These are phyloP conservation scores for Cinchona pubescens DNA, from an alignment of 257 asterid species.

Conservation along the genomic window DNA sequence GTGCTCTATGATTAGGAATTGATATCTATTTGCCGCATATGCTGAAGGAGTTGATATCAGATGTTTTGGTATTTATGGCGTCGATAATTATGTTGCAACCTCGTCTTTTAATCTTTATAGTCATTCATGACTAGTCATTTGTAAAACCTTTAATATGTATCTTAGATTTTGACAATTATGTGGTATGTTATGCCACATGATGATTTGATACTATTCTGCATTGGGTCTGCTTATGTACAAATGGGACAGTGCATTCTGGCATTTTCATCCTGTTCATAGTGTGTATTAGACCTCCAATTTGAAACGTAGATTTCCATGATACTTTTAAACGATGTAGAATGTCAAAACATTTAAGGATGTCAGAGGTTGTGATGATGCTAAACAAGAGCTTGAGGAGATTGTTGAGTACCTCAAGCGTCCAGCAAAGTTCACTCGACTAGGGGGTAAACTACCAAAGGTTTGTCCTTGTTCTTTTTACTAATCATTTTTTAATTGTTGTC, in stretches of 20 bases:
- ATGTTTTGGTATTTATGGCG: too few species aligned
- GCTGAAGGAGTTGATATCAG: too few species aligned
- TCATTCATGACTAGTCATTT: too few species aligned
- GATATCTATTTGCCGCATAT: too few species aligned
- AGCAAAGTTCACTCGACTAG: constrained; percentile 84
- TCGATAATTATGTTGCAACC: too few species aligned
- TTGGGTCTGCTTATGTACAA: neutral
- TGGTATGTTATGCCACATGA: neutral
- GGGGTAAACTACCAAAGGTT: constrained; percentile 98
- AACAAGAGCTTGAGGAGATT: constrained; percentile 99
- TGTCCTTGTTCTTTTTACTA: constrained; percentile 15
- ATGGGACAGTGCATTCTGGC: neutral
- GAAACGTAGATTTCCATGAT: neutral
- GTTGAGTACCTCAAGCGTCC: constrained; percentile 95
- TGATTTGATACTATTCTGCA: neutral
- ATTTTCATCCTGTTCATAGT: neutral
- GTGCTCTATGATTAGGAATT: too few species aligned
- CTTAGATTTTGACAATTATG: neutral
- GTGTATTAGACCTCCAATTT: neutral
- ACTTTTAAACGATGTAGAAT: constrained; percentile 58
- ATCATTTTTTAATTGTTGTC: neutral
- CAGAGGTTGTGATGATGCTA: constrained; percentile 99
- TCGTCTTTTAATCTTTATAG: too few species aligned
- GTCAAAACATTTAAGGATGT: constrained; percentile 97
- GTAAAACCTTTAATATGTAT: neutral